phyloP scores from a whole-genome alignment of 2,329 filamentous ascomycete genomes.

The Pseudopyrenochaeta lycopersici region DNA sequence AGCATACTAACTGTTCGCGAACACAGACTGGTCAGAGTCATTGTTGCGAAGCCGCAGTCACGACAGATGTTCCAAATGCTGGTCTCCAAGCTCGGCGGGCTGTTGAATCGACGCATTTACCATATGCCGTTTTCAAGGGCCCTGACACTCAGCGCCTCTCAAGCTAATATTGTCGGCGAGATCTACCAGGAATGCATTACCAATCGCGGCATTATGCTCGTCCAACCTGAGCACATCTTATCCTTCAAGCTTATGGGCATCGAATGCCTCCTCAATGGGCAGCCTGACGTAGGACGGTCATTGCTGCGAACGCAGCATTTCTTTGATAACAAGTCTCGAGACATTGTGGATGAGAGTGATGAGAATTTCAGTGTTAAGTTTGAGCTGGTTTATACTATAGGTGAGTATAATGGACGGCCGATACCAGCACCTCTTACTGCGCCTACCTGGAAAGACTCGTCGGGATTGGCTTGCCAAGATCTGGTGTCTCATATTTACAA shows the following conservation, averaged over 20 bases:
- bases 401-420: too few species aligned
- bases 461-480: too few species aligned
- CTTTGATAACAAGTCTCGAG: slow-evolving; percentile 57
- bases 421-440: too few species aligned
- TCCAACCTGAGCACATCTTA: slow-evolving; percentile 71
- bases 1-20: background rate
- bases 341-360: slow-evolving; percentile 72
- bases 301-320: slow-evolving; percentile 58
- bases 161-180: slow-evolving; percentile 48
- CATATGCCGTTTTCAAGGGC: slow-evolving; percentile 68
- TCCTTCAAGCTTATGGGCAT: slow-evolving; percentile 71
- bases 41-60: slow-evolving; percentile 69
- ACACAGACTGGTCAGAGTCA: slow-evolving; percentile 61
- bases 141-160: slow-evolving; percentile 41
- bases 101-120: slow-evolving; percentile 64
- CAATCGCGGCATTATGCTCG: slow-evolving; percentile 64
- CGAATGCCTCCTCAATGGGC: slow-evolving; percentile 55
- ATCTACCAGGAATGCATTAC: slow-evolving; percentile 60
- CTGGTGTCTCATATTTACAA: too few species aligned
- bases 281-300: slow-evolving; percentile 31
- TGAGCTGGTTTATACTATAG: background rate
- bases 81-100: slow-evolving; percentile 62
- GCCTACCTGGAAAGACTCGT: too few species aligned
- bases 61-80: slow-evolving; percentile 69
- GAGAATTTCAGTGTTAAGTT: slow-evolving; percentile 62